phyloP scores from a whole-genome alignment of 2,329 filamentous ascomycete species.

The Macrophomina phaseolina region DNA sequence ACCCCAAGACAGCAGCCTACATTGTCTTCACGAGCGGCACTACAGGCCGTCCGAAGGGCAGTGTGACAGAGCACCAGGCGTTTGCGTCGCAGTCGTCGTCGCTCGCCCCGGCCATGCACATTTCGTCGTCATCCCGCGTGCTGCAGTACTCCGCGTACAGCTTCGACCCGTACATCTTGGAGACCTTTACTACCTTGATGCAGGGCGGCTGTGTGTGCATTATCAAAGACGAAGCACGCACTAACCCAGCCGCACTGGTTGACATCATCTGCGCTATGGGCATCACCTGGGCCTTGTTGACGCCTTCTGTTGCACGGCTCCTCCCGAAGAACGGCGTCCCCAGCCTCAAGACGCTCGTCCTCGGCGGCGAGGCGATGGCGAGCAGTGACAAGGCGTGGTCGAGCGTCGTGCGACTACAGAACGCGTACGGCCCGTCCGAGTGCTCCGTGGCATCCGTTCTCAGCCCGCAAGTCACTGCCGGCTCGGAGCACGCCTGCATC shows the following conservation, averaged over 20 bases:
- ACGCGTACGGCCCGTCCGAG: constrained; percentile 11
- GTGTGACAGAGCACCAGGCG: constrained; percentile 40
- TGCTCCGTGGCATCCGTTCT: constrained; percentile 4
- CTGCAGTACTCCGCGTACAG: constrained; percentile 31
- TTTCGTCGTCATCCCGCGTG: constrained; percentile 29
- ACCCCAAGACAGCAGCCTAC: constrained; percentile 2
- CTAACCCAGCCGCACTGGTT: constrained; percentile 45
- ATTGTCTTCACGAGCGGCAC: constrained; percentile 45
- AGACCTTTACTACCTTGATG: constrained; percentile 41
- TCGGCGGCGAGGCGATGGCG: constrained; percentile 39
- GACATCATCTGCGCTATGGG: constrained; percentile 43
- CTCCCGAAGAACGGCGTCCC: constrained; percentile 46
- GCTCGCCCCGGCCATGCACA: neutral
- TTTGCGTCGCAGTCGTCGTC: constrained; percentile 35
- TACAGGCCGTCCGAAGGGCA: constrained; percentile 41
- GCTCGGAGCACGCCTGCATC: neutral
- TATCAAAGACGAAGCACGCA: constrained; percentile 51
- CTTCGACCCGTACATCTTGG: constrained; percentile 42
- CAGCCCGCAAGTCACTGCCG: constrained; percentile 30
- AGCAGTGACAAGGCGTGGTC: constrained; percentile 30
- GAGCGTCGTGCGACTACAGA: neutral
- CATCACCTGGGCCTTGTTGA: constrained; percentile 42
- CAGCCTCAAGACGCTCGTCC: constrained; percentile 42
- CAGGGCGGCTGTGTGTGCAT: constrained; percentile 48
- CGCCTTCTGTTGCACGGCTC: constrained; percentile 45